A percentile compares a stretch with the other conserved stretches of the same genome.
phyloP scores from a whole-genome alignment of 768 basidiomycete species.

The Leccinum uliginosum region DNA sequence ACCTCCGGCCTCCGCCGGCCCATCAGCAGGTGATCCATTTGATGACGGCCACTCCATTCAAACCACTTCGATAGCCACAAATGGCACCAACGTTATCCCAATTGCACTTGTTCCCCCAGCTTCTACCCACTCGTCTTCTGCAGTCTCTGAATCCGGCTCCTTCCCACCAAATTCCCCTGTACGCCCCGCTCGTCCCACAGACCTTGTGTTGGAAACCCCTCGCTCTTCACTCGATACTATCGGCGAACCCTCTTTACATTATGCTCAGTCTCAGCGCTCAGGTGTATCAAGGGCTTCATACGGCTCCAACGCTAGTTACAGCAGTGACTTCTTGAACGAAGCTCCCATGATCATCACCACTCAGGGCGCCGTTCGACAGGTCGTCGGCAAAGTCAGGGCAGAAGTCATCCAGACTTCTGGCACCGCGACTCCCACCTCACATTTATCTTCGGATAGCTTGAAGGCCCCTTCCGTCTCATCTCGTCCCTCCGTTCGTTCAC shows the following conservation, averaged over 20 bases:
- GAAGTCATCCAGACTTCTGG: constrained; percentile 68
- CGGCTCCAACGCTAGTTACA: constrained; percentile 70
- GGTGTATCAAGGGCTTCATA: constrained; percentile 61
- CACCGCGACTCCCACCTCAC: constrained; percentile 26
- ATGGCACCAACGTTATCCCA: constrained; percentile 82
- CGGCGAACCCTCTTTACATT: constrained; percentile 31
- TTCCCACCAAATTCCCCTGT: constrained; percentile 37
- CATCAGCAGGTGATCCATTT: constrained; percentile 58
- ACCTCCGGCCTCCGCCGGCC: constrained; percentile 18
- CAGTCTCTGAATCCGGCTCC: constrained; percentile 29
- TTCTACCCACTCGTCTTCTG: constrained; percentile 32
- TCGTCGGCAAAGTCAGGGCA: constrained; percentile 73
- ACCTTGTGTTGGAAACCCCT: constrained; percentile 59
- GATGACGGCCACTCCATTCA: constrained; percentile 76
- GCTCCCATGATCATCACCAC: constrained; percentile 77
- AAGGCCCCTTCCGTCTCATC: constrained; percentile 35
- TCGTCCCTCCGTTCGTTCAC: constrained; percentile 54
- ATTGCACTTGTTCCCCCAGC: constrained; percentile 74
- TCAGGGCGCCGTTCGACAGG: constrained; percentile 60
- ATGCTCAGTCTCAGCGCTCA: constrained; percentile 50
- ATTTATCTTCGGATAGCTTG: constrained; percentile 34
- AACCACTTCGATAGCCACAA: constrained; percentile 66
- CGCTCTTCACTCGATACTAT: constrained; percentile 53
- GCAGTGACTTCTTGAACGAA: constrained; percentile 77
- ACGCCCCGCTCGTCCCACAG: constrained; percentile 56